Evolutionary conservation across 2,329 filamentous ascomycete genomes (phyloP).

Genomic region (Nothophoma quercina): DNA sequence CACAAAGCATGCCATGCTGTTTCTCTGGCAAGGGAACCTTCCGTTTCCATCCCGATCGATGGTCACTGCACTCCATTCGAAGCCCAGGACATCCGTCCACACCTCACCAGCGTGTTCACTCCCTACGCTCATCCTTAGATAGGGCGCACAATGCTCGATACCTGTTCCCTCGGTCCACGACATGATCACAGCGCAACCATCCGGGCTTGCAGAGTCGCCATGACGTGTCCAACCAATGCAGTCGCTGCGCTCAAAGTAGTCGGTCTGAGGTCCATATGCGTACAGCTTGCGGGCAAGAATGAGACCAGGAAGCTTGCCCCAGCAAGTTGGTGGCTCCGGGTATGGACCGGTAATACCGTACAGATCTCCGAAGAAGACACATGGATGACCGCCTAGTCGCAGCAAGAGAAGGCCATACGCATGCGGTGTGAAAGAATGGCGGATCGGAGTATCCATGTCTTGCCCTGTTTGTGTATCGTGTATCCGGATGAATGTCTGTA

Average conservation of each 20-base stretch:
- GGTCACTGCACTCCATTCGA: constrained; percentile 58
- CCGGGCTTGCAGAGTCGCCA: constrained; percentile 49
- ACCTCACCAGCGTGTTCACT: constrained; percentile 61
- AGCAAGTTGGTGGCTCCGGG: constrained; percentile 58
- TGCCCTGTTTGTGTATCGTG: constrained; percentile 67
- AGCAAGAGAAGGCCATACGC: constrained; percentile 74
- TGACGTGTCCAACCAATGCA: constrained; percentile 66
- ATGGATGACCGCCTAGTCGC: constrained; percentile 65
- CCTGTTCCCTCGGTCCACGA: constrained; percentile 43
- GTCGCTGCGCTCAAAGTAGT: constrained; percentile 65
- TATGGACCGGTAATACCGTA: constrained; percentile 64
- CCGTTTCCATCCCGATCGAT: constrained; percentile 66
- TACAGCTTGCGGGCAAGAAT: constrained; percentile 68
- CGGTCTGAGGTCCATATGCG: constrained; percentile 67
- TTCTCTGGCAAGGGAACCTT: constrained; percentile 52
- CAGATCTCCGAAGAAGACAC: constrained; percentile 72
- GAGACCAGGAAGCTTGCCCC: constrained; percentile 62
- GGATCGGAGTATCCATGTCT: constrained; percentile 63
- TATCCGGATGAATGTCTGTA: constrained; percentile 72
- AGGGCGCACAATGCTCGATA: neutral
- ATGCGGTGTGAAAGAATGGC: constrained; percentile 70
- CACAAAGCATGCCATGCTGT: constrained; percentile 11
- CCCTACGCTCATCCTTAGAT: constrained; percentile 63
- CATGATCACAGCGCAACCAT: constrained; percentile 56
- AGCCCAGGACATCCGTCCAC: constrained; percentile 65